phyloP scores from a whole-genome alignment of 306 rosid genomes.

The Acacia confusa region DNA sequence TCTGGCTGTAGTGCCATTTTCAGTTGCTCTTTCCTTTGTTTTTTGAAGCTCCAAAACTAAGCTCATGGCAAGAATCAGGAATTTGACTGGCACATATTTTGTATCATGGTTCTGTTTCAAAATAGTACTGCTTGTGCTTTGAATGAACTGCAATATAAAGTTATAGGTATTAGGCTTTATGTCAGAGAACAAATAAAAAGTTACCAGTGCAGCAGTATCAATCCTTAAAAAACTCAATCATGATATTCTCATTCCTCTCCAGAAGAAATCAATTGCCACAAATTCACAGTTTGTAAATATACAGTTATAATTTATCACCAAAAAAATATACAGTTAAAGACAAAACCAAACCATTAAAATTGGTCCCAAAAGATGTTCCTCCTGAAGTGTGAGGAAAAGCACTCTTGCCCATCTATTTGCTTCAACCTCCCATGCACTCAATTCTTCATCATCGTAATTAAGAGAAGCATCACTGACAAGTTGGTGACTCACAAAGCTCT shows the following conservation, averaged over 20 bases:
- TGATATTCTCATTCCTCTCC: neutral
- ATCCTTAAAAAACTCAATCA: conserved; percentile 8
- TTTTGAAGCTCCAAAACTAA: conserved; percentile 77
- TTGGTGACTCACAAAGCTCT: conserved; percentile 47
- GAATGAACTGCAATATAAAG: conserved; percentile 63
- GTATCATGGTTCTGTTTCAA: conserved; percentile 50
- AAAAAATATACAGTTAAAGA: neutral
- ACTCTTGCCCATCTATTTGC: conserved; percentile 90
- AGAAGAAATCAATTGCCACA: conserved; percentile 8
- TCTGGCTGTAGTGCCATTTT: conserved; percentile 40
- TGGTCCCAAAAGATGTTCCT: conserved; percentile 60
- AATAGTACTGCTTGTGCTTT: conserved; percentile 41
- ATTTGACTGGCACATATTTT: conserved; percentile 59
- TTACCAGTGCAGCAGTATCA: conserved; percentile 11
- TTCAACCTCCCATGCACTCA: conserved; percentile 83
- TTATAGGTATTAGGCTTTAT: conserved; percentile 22
- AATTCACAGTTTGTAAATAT: conserved; percentile 9
- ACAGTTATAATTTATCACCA: neutral
- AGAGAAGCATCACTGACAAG: conserved; percentile 36
- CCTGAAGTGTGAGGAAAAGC: conserved; percentile 65
- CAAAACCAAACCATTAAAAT: conserved; percentile 60
- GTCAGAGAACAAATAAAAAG: conserved; percentile 21
- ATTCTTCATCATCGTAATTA: conserved; percentile 75
- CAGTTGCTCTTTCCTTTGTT: conserved; percentile 55
- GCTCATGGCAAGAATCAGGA: conserved; percentile 67